Conservation (phyloP, 1,139 yeast species). For the Yamadazyma spencermartinsiae region DNA sequence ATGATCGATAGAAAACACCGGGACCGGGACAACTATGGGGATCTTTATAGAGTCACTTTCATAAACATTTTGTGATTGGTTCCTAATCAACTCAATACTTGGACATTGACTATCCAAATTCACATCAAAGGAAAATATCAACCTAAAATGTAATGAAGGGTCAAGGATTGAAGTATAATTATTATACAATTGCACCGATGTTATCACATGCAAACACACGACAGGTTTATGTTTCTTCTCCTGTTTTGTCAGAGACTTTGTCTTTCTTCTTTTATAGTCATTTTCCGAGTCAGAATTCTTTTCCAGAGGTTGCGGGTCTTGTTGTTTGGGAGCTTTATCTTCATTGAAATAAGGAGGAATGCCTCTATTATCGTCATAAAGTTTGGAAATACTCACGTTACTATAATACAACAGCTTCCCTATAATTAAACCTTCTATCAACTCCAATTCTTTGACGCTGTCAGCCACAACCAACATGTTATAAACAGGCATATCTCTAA, state of each 20-base stretch:
- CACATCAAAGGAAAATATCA: constrained; percentile 62
- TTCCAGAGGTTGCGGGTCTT: background rate
- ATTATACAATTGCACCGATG: constrained; percentile 41
- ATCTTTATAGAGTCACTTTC: constrained; percentile 18
- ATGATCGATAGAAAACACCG: constrained; percentile 41
- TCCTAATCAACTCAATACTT: constrained; percentile 37
- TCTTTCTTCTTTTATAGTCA: constrained; percentile 14
- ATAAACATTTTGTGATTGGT: constrained; percentile 12
- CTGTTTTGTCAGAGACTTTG: constrained; percentile 7
- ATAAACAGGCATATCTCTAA: constrained; percentile 12
- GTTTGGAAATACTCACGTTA: constrained; percentile 60
- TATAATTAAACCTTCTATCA: constrained; percentile 64
- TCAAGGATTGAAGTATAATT: constrained; percentile 32
- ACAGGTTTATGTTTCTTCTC: constrained; percentile 11
- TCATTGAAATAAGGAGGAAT: constrained; percentile 9
- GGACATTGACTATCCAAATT: constrained; percentile 45
- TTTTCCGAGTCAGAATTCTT: constrained; percentile 10
- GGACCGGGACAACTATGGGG: constrained; percentile 42
- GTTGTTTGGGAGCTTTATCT: constrained; percentile 1
- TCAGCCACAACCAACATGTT: constrained; percentile 58
- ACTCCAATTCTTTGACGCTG: constrained; percentile 65
- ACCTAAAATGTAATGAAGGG: constrained; percentile 32
- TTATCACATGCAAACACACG: constrained; percentile 34
- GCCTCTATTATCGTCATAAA: constrained; percentile 44
- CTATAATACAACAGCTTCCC: constrained; percentile 61